Conservation (phyloP, 129 eudicot species). For the Flaveria brownii region DNA sequence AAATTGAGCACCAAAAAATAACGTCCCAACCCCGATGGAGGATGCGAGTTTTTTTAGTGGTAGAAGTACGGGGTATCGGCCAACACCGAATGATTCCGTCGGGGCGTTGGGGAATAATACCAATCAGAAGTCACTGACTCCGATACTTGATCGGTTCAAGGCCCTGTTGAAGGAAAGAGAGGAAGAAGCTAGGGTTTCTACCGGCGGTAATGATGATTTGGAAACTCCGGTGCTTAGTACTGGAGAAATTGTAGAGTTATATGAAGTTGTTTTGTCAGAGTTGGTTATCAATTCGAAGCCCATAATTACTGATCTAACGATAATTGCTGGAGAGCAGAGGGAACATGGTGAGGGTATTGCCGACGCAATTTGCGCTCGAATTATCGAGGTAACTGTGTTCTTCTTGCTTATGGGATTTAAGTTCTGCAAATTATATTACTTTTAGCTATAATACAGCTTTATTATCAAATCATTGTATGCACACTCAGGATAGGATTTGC, state of each 20-base stretch:
- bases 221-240: constrained; percentile 24
- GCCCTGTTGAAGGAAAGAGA: constrained; percentile 62
- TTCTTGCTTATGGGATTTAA: not conserved
- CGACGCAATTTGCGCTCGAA: constrained; percentile 73
- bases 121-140: constrained; percentile 45
- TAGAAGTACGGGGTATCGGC: constrained; percentile 18
- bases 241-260: constrained; percentile 63
- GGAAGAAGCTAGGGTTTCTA: constrained; percentile 60
- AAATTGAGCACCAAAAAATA: constrained; percentile 8
- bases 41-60: constrained; percentile 41
- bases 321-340: constrained; percentile 86
- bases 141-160: constrained; percentile 71
- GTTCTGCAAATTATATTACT: not conserved
- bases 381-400: constrained; percentile 65
- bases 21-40: constrained; percentile 26
- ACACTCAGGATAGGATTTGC: too few relatives aligned
- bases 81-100: too few relatives aligned
- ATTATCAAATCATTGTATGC: too few relatives aligned
- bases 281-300: constrained; percentile 86
- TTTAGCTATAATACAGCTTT: not conserved
- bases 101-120: constrained; percentile 35
- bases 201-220: constrained; percentile 37
- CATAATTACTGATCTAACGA: constrained; percentile 87
- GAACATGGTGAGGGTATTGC: constrained; percentile 74
- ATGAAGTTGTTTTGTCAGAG: constrained; percentile 60